Evolutionary conservation across 73 alveolate species (phyloP), one percentile per base, ranked within the genome.

Genomic region (Paramecium caudatum): DNA sequence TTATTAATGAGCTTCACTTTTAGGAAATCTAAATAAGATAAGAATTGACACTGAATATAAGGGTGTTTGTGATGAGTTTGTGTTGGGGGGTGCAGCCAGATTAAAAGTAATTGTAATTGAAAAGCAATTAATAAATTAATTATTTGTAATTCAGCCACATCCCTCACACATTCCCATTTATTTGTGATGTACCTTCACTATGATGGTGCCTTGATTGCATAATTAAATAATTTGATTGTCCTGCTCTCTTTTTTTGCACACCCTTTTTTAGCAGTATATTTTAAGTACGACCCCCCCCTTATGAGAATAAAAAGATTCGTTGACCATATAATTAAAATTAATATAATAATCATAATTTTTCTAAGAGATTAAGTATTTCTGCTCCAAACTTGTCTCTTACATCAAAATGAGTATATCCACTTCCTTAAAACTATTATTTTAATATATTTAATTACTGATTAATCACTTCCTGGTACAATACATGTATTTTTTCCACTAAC

Each of bases 181-280:
- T 27, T 55, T 37, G 30, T 55, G 80, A 27, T 55, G 80, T 55
- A 55, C 80, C 80, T 55, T 12, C 10, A 10, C 30, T 55, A 55
- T 55, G 23, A 10, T 2, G 23, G 80, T 55, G 80, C 30, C 80
- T 55, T 43, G 30, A 27, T 55, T 55, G 46, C 80, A 55, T 23
- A 55, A 55, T 55, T 55, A 55, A 55, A 55, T 27, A 55, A 55
- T n/a, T 55, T 55, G 80, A 27, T 23, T 27, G 23, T 4, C 80
- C 5, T 8, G 30, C 45, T 34, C 45, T 55, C 78, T 55, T 55
- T 55, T 34, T 25, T 55, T 34, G 23, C 30, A 41, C 45, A 1
- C 78, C 78, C 78, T 55, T 55, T 55, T 55, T 55, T 55, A 55
- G 78, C 78, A 55, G 78, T 55, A 55, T 55, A 55, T 55, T 55